Conservation (phyloP, 1,284 basidiomycete genomes). For the Cryptococcus hybrid region DNA sequence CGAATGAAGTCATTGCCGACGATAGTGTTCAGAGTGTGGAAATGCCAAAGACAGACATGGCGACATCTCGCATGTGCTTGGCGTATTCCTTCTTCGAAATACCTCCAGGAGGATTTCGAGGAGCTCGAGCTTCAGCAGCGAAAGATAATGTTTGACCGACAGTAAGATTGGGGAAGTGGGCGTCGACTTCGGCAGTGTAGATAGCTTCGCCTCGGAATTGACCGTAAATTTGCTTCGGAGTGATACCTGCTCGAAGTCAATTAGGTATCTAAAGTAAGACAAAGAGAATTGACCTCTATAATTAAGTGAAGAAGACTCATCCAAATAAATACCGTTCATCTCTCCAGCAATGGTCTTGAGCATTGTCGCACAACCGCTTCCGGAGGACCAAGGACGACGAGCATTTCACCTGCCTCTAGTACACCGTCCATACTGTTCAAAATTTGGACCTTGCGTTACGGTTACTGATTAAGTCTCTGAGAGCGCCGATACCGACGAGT, state of each 20-base stretch:
- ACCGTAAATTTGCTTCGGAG: conserved; percentile 40
- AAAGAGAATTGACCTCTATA: conserved; percentile 39
- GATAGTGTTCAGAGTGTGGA: conserved; percentile 53
- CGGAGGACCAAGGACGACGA: conserved; percentile 56
- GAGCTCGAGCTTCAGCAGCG: conserved; percentile 39
- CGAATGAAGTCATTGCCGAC: conserved; percentile 25
- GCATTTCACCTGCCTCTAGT: conserved; percentile 54
- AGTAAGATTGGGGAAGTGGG: conserved; percentile 56
- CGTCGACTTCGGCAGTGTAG: conserved; percentile 53
- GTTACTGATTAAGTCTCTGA: conserved; percentile 36
- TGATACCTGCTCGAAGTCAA: conserved; percentile 27
- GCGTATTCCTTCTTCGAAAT: conserved; percentile 52
- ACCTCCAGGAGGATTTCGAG: conserved; percentile 36
- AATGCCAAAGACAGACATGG: conserved; percentile 58
- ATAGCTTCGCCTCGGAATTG: conserved; percentile 51
- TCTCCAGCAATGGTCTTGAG: conserved; percentile 58
- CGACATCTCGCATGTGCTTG: conserved; percentile 57
- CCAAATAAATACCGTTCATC: conserved; percentile 53
- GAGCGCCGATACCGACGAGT: conserved; percentile 32
- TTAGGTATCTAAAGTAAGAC: too few species aligned
- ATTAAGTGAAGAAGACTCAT: conserved; percentile 45
- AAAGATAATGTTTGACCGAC: conserved; percentile 51
- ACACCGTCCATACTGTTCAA: conserved; percentile 51
- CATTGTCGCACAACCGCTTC: conserved; percentile 59
- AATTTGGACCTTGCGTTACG: conserved; percentile 50